phyloP scores from a whole-genome alignment of 495 filamentous ascomycete genomes.

The Penicillium diatomitis region DNA sequence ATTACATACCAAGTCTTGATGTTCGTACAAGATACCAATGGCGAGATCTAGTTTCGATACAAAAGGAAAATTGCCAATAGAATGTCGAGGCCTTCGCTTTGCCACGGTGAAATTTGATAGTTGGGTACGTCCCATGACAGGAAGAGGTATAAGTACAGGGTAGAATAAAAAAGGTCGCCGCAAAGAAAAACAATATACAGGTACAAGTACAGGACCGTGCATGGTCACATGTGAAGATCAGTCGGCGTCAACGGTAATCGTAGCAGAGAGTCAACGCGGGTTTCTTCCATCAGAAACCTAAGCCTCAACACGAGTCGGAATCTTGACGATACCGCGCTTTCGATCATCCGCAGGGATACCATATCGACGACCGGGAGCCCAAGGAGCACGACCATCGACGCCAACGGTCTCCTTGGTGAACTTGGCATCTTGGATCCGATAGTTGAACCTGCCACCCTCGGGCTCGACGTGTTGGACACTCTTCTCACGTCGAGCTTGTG shows the following conservation, averaged over 20 bases:
- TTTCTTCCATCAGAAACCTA: conserved; percentile 10
- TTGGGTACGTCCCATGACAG: conserved; percentile 6
- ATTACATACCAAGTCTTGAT: too few species aligned
- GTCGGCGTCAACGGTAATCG: not conserved
- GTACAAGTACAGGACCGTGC: conserved; percentile 15
- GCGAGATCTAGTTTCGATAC: too few species aligned
- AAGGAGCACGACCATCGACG: conserved; percentile 45
- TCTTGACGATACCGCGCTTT: conserved; percentile 66
- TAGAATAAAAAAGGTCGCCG: conserved; percentile 12
- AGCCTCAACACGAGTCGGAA: conserved; percentile 52
- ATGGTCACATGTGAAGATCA: not conserved
- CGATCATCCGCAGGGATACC: conserved; percentile 60
- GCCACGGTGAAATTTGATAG: not conserved
- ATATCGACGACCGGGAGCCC: conserved; percentile 56
- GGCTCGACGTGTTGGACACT: conserved; percentile 33
- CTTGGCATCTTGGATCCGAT: conserved; percentile 60
- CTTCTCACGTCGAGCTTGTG: conserved; percentile 31
- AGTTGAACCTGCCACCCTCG: conserved; percentile 62
- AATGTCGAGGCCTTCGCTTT: not conserved
- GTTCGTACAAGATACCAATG: too few species aligned
- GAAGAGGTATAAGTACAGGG: conserved; percentile 24
- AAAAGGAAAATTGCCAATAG: not conserved
- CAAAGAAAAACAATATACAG: conserved; percentile 11
- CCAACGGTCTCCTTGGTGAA: conserved; percentile 51
- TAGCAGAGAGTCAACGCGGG: not conserved